Conservation (phyloP, 2,329 filamentous ascomycete genomes). For the Diaporthe citriasiana region DNA sequence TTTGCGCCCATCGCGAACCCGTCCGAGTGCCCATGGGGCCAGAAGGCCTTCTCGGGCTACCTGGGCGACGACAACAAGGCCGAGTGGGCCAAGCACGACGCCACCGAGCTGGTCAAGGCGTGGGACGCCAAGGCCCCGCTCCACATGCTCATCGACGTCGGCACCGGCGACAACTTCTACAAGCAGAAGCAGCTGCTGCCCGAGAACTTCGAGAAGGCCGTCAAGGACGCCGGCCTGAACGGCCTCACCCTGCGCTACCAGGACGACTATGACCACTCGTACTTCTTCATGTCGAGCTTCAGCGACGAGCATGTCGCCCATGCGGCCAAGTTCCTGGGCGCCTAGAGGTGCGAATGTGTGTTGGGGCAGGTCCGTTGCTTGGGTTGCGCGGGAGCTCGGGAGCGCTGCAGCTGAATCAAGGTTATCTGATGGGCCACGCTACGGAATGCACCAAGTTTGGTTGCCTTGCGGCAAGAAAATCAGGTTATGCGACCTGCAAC, state of each 20-base stretch:
- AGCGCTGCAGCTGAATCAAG: neutral
- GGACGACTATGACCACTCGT: slow-evolving; percentile 95
- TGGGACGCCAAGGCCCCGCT: slow-evolving; percentile 76
- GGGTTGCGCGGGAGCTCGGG: neutral
- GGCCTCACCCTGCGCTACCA: slow-evolving; percentile 88
- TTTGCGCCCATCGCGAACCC: slow-evolving; percentile 95
- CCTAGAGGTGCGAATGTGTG: slow-evolving; percentile 44
- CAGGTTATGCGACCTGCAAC: slow-evolving; percentile 9
- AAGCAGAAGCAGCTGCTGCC: slow-evolving; percentile 92
- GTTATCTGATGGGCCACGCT: neutral
- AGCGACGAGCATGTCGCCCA: slow-evolving; percentile 91
- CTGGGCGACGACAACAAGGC: slow-evolving; percentile 78
- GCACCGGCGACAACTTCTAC: slow-evolving; percentile 96
- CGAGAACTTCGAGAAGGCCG: slow-evolving; percentile 89
- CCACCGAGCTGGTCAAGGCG: slow-evolving; percentile 86
- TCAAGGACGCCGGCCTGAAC: slow-evolving; percentile 79
- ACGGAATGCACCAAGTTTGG: slow-evolving; percentile 1
- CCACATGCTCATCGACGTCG: slow-evolving; percentile 89
- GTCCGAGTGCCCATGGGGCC: slow-evolving; percentile 87
- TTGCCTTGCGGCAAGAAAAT: slow-evolving; percentile 4
- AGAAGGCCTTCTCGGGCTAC: slow-evolving; percentile 95
- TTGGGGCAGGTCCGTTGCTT: neutral
- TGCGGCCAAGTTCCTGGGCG: slow-evolving; percentile 84
- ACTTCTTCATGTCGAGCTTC: slow-evolving; percentile 96
- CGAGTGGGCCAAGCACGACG: slow-evolving; percentile 91